Conservation (phyloP, 2,329 filamentous ascomycete genomes). For the Elsinoe batatas region DNA sequence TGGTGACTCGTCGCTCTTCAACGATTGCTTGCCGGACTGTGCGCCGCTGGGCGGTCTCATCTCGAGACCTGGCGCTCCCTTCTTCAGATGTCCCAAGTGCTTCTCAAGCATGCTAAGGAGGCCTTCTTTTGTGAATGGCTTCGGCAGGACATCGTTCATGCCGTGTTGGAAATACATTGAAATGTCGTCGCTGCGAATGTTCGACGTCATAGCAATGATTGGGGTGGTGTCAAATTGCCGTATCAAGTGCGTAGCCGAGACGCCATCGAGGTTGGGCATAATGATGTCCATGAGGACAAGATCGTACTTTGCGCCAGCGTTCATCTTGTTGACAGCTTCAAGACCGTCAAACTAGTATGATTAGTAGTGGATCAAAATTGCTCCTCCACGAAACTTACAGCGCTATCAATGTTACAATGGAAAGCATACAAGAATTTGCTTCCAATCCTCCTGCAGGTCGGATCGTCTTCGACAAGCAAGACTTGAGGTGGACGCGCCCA, state of each 20-base stretch:
- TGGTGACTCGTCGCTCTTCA: conserved; percentile 55
- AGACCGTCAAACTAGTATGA: conserved; percentile 63
- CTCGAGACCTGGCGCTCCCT: conserved; percentile 30
- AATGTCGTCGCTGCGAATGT: conserved; percentile 92
- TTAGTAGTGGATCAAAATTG: background rate
- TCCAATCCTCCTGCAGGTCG: conserved; percentile 56
- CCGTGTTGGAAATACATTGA: conserved; percentile 95
- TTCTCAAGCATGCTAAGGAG: conserved; percentile 75
- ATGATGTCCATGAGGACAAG: conserved; percentile 58
- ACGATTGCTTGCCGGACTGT: conserved; percentile 43
- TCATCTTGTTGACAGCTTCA: conserved; percentile 82
- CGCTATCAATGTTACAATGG: conserved; percentile 52
- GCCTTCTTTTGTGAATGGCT: conserved; percentile 85
- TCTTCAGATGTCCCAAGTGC: conserved; percentile 75
- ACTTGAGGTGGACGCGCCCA: conserved; percentile 66
- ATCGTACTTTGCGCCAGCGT: conserved; percentile 54
- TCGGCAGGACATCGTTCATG: conserved; percentile 95
- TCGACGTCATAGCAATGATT: conserved; percentile 97
- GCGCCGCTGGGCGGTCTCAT: conserved; percentile 39
- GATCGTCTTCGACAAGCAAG: conserved; percentile 77
- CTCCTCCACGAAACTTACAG: conserved; percentile 37
- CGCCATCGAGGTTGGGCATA: conserved; percentile 92
- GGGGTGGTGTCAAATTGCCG: conserved; percentile 76
- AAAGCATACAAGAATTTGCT: conserved; percentile 58
- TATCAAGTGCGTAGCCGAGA: conserved; percentile 88